These are phyloP conservation scores for Brachypodium distachyon DNA, from an alignment of 202 grass and related monocot species.

Conservation along the genomic window DNA sequence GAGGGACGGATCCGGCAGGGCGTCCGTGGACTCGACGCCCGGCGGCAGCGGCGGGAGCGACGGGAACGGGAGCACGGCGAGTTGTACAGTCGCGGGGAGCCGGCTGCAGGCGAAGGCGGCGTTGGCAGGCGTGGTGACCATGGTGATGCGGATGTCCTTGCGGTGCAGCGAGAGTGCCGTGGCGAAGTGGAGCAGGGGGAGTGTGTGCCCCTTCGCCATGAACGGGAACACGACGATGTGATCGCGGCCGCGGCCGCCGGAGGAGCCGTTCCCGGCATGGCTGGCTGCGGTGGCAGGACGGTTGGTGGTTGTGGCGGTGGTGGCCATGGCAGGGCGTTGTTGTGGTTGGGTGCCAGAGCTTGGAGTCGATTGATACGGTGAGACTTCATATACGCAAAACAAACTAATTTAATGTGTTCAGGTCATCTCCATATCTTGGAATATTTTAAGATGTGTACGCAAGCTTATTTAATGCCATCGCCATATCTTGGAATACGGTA, in stretches of 20 bases:
- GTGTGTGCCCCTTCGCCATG: constrained; percentile 75
- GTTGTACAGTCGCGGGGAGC: constrained; percentile 11
- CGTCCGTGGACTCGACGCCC: constrained; percentile 53
- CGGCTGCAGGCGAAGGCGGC: constrained; percentile 26
- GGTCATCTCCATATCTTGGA: too few species aligned
- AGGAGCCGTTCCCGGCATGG: not conserved
- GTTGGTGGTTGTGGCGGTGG: not conserved
- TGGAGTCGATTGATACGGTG: too few species aligned
- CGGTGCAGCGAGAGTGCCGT: constrained; percentile 29
- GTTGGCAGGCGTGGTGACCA: constrained; percentile 57
- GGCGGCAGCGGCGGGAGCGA: constrained; percentile 25
- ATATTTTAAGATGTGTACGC: too few species aligned
- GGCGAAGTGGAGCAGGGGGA: constrained; percentile 59
- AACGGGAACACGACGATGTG: constrained; percentile 70
- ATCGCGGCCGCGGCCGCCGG: constrained; percentile 16
- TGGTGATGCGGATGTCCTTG: constrained; percentile 27
- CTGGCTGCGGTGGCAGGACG: not conserved
- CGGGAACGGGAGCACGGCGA: constrained; percentile 40
- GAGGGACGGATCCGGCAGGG: constrained; percentile 30
- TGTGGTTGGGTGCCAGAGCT: not conserved
- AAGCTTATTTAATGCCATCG: too few species aligned
- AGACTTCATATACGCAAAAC: too few species aligned
- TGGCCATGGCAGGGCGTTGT: not conserved
- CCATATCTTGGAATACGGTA: too few species aligned
- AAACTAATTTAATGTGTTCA: too few species aligned